A percentile compares a stretch with the other conserved stretches of the same genome.
These are phyloP conservation scores for Bothriochloa decipiens DNA, from an alignment of 176 grass and related monocot genomes.

Conservation along the genomic window DNA sequence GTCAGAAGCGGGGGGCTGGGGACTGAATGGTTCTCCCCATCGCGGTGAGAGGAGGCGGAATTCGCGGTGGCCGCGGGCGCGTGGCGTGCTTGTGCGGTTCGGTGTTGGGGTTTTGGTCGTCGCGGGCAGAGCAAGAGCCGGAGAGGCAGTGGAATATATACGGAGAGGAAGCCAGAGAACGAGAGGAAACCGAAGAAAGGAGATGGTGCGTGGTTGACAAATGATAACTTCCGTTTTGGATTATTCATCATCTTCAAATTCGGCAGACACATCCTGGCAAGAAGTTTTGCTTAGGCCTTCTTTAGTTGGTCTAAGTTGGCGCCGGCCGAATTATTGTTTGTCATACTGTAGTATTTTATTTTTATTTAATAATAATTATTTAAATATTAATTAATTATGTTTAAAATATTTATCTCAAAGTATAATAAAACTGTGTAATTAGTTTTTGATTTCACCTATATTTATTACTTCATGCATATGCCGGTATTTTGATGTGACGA, in stretches of 20 bases:
- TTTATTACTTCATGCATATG: too few relatives aligned
- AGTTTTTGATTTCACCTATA: too few relatives aligned
- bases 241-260: background rate
- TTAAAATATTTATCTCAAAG: too few relatives aligned
- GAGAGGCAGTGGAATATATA: constrained; percentile 7
- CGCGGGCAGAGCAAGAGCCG: background rate
- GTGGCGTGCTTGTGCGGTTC: background rate
- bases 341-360: too few relatives aligned
- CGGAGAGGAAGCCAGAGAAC: background rate
- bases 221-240: background rate
- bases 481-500: too few relatives aligned
- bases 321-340: too few relatives aligned
- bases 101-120: constrained; percentile 21
- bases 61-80: constrained; percentile 7
- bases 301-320: too few relatives aligned
- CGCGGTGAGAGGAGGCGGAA: background rate
- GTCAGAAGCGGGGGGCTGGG: constrained; percentile 7
- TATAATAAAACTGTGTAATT: too few relatives aligned
- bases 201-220: background rate
- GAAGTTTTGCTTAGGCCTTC: too few relatives aligned
- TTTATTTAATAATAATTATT: too few relatives aligned
- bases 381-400: too few relatives aligned
- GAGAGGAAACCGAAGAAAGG: background rate
- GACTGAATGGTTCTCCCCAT: background rate
- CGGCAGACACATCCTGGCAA: background rate